Percentiles rank a stretch among this genome's conserved stretches.
phyloP scores from a whole-genome alignment of 805 yeast genomes.

The Kregervanrija fluxuum region DNA sequence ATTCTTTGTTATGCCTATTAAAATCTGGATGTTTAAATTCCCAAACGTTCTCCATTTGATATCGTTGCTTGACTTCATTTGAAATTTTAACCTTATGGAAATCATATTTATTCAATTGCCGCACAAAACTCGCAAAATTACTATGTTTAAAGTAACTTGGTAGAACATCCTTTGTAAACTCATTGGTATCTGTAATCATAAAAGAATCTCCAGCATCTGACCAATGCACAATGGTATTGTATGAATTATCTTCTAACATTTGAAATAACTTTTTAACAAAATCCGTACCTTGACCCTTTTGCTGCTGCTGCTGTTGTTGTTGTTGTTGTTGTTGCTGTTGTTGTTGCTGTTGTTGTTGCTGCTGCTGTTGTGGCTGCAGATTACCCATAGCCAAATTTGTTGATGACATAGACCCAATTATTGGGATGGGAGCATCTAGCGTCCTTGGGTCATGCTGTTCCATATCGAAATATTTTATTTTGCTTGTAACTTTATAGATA shows the following conservation, averaged over 20 bases:
- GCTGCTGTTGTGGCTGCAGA: background rate
- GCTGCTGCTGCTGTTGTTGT: background rate
- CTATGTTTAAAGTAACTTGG: slow-evolving; percentile 93
- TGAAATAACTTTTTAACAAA: slow-evolving; percentile 73
- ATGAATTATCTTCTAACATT: slow-evolving; percentile 80
- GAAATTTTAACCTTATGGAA: slow-evolving; percentile 88
- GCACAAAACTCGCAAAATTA: slow-evolving; percentile 89
- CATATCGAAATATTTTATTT: too few species aligned
- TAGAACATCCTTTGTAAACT: slow-evolving; percentile 78
- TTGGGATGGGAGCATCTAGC: too few species aligned
- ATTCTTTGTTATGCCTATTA: slow-evolving; percentile 63
- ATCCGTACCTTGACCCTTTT: slow-evolving; percentile 32
- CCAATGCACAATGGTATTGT: slow-evolving; percentile 77
- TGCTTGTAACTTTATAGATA: too few species aligned
- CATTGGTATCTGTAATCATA: slow-evolving; percentile 83
- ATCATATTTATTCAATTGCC: slow-evolving; percentile 94
- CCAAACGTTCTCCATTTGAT: slow-evolving; percentile 60
- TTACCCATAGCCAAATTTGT: background rate
- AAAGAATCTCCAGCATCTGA: slow-evolving; percentile 78
- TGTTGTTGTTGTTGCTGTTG: background rate
- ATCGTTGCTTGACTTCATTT: slow-evolving; percentile 60
- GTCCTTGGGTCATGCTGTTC: too few species aligned
- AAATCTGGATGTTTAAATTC: slow-evolving; percentile 93
- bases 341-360: background rate
- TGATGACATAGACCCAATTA: too few species aligned